Conservation (phyloP, 2,329 filamentous ascomycete genomes). For the Emericellopsis cladophorae region DNA sequence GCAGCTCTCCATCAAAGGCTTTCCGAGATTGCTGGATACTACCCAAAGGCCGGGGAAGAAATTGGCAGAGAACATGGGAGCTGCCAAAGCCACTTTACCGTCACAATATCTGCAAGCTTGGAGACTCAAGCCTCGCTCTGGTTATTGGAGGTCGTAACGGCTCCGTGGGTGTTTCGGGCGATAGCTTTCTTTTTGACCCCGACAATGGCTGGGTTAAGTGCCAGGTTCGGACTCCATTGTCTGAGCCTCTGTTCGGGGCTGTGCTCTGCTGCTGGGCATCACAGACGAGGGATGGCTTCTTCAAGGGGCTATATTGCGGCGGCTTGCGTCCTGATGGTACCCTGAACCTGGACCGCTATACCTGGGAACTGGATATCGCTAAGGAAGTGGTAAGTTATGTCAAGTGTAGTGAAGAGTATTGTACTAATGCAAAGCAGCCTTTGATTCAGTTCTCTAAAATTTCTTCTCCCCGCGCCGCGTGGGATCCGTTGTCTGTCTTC, state of each 20-base stretch:
- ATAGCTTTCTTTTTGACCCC: conserved; percentile 40
- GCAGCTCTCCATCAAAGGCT: conserved; percentile 59
- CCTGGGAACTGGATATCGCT: not conserved
- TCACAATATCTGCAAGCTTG: conserved; percentile 50
- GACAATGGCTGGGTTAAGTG: conserved; percentile 34
- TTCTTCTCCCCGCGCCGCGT: not conserved
- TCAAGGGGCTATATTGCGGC: not conserved
- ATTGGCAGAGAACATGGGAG: conserved; percentile 52
- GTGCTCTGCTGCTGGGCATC: conserved; percentile 11
- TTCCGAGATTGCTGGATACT: conserved; percentile 68
- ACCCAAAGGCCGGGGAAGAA: conserved; percentile 28
- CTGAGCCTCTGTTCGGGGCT: conserved; percentile 24
- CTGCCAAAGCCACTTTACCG: conserved; percentile 65
- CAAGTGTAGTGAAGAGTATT: too few species aligned
- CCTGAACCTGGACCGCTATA: not conserved
- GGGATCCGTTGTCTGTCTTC: conserved; percentile 13
- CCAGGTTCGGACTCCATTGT: too few species aligned
- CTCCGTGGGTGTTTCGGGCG: conserved; percentile 30
- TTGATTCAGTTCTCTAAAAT: conserved; percentile 17
- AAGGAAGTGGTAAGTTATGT: conserved; percentile 43
- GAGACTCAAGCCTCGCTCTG: conserved; percentile 36
- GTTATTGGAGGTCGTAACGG: conserved; percentile 50
- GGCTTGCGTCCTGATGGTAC: not conserved
- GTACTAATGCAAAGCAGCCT: conserved; percentile 7
- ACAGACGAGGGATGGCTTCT: too few species aligned